These are phyloP conservation scores for Aegilops speltoides DNA, from an alignment of 176 grass and related monocot genomes.

Conservation along the genomic window DNA sequence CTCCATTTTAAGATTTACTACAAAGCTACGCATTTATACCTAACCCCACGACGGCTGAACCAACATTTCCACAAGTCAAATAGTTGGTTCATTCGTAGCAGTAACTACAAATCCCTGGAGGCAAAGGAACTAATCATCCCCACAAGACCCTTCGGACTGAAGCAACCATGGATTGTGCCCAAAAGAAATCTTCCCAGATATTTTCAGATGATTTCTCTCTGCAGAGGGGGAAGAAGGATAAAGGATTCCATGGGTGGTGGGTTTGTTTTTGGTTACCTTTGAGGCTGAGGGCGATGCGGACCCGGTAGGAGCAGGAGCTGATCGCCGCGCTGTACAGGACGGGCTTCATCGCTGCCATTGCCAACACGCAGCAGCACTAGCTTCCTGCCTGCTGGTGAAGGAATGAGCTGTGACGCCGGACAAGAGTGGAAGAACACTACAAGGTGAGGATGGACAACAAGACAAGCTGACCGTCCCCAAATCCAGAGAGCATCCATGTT, in stretches of 20 bases:
- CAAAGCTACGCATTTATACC: not conserved
- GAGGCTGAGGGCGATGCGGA: constrained; percentile 78
- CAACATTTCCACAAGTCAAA: not conserved
- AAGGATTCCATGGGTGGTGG: not conserved
- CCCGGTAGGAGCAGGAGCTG: constrained; percentile 74
- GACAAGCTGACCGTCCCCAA: not conserved
- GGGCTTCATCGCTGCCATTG: constrained; percentile 45
- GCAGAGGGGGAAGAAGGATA: too few species aligned
- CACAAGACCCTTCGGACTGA: not conserved
- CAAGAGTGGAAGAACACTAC: not conserved
- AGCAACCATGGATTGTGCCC: not conserved
- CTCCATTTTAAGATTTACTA: too few species aligned
- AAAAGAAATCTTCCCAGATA: too few species aligned
- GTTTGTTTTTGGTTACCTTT: constrained; percentile 52
- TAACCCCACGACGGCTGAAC: not conserved
- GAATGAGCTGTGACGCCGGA: not conserved
- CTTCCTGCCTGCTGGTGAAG: not conserved
- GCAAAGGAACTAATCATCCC: not conserved
- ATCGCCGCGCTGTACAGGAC: constrained; percentile 66
- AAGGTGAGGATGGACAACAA: not conserved
- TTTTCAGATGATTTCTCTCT: too few species aligned
- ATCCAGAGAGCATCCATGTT: not conserved
- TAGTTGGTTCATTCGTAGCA: not conserved
- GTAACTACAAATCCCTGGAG: not conserved
- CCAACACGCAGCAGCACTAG: not conserved